These are phyloP conservation scores for Melaleuca quinquenervia DNA, from an alignment of 345 rosid genomes.

Conservation along the genomic window DNA sequence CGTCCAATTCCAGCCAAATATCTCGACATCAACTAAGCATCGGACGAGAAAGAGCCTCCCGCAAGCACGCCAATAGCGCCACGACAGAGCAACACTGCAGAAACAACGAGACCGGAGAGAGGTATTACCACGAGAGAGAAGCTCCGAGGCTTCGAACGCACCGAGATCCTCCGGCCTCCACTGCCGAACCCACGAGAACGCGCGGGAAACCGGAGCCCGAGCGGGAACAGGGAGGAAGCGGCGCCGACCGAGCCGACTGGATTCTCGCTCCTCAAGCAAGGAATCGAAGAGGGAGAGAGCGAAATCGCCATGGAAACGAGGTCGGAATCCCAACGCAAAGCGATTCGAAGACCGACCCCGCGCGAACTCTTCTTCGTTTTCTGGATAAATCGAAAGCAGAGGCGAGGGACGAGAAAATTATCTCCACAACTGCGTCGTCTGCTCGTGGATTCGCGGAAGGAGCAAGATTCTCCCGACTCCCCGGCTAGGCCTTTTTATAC, in stretches of 20 bases:
- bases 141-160: not conserved
- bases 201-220: not conserved
- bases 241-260: not conserved
- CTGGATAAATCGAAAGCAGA: not conserved
- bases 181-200: not conserved
- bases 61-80: not conserved
- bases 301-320: constrained; percentile 42
- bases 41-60: not conserved
- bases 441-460: not conserved
- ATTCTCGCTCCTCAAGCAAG: not conserved
- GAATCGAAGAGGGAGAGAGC: constrained; percentile 22
- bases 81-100: not conserved
- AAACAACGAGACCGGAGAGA: not conserved
- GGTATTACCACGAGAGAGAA: not conserved
- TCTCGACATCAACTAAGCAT: not conserved
- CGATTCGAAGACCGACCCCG: not conserved
- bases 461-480: rapidly evolving
- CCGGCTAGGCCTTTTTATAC: not conserved
- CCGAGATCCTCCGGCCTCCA: not conserved
- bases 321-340: not conserved
- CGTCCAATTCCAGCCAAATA: not conserved
- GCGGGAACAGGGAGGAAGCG: constrained; percentile 9
- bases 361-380: not conserved
- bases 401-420: not conserved
- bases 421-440: not conserved